Base-by-base conservation (phyloP, 2,329 filamentous ascomycete genomes). In the Botryosphaeria agaves region DNA sequence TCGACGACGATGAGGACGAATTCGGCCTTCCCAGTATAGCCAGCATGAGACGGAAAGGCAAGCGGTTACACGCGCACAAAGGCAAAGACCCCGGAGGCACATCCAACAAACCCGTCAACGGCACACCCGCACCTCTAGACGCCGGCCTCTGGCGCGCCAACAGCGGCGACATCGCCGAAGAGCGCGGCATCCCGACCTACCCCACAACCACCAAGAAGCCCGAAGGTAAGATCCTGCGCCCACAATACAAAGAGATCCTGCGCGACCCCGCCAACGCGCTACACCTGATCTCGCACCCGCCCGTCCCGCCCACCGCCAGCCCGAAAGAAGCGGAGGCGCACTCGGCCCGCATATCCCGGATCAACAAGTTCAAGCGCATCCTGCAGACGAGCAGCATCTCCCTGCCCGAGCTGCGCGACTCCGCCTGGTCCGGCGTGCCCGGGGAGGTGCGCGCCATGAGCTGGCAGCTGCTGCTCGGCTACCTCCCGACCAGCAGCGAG, bases 321-420 rank as follows among this genome's bases (percentile, higher is more conserved):
- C 66, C 76, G 1, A 95, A 91, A 50, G 83, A 94, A 48, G 63
- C 76, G 12, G 87, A 95, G 47, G 77, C 76, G 8, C 76, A 92
- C 48, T 85, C 80, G 33, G 79, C 85, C 26, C 74, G 83, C 36
- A 89, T 93, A 43, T 79, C 81, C 5, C 76, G 89, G 38, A 98
- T 98, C 51, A 94, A 98, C 58, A 95, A 95, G 50, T 98, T 98
- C 60, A 98, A 98, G 55, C 79, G 78, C 44, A 81, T 98, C 31
- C 64, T 98, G 5, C 89, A 98, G 56, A 73, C 87, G 14, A 93
- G 82, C 24, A 84, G 81, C 1, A 89, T 98, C 43, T 76, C 83
- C 2, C 57, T 95, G 2, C 62, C 77, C 12, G 87, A 95, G 31
- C 64, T 98, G 15, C 72, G 89, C 38, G 67, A 83, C 34, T 64